Base-by-base conservation (phyloP, 1,284 basidiomycete genomes). In the Thelephora terrestris region DNA sequence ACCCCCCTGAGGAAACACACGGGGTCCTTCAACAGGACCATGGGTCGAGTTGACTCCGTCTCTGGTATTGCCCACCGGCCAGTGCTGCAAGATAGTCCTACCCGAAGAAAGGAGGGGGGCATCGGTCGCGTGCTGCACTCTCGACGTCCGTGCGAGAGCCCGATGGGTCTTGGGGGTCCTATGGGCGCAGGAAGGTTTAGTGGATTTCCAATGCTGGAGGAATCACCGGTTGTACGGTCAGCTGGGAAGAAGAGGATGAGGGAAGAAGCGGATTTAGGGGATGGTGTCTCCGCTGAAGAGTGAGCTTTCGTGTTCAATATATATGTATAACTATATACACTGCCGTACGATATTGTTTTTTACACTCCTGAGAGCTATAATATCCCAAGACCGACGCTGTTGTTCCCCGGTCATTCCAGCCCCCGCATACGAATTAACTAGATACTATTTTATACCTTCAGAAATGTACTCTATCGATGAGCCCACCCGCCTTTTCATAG, bases 31-130 rank as follows among this genome's bases (percentile, higher is more conserved):
- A 29, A 32, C 43, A 29, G 43, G 48, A 60, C 71, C 55, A 43
- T 60, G 47, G 36, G 66, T 58, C 45, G 63, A 51, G 53, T 53
- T 48, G 47, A 42, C 25, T 23, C 21, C n/a, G 21, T 42, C 25
- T 42, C 39, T 20, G 25, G 39, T 5, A 10, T 25, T 18, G 21
- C 25, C 9, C 18, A 5, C 17, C 39, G 39, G 10, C 25, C 39
- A n/a, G 20, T 25, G 12, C 10, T 14, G 10, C 39, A 42, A 3
- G 39, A 42, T 42, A 42, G 21, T 42, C 39, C 39, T 21, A 42
- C 25, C 5, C n/a, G 39, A 10, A 25, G n/a, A 42, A 42, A 42
- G 39, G 39, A 42, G 20, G 17, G 39, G 10, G 12, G n/a, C 21
- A 21, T 21, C 21, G 25, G 9, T 7, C 20, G 21, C 14, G 25